Evolutionary conservation across 148 eudicot genomes (phyloP).

Genomic region (Persicaria tinctoria): DNA sequence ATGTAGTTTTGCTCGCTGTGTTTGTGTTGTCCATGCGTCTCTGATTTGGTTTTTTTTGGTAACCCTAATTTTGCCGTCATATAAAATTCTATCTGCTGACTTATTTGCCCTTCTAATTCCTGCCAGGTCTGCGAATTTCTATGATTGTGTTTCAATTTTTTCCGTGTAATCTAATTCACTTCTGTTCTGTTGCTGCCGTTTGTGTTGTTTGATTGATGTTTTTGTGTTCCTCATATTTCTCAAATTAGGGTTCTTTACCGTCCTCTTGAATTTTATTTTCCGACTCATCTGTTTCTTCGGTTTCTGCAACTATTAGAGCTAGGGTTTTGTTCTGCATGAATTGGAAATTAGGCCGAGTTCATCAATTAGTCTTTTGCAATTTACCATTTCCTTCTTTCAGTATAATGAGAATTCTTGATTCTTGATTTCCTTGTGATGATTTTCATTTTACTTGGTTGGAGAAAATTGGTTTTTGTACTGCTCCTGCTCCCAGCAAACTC

Average conservation of each 20-base stretch:
- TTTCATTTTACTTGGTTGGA: neutral
- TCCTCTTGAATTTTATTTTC: neutral
- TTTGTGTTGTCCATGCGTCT: no score
- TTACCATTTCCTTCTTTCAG: neutral
- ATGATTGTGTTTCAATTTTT: no score
- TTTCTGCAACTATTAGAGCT: neutral
- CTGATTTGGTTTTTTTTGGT: no score
- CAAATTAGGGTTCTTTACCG: neutral
- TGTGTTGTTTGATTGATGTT: neutral
- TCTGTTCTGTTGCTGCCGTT: neutral
- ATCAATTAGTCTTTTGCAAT: neutral
- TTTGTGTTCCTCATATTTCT: neutral
- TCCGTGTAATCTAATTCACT: neutral
- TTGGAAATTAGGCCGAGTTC: neutral
- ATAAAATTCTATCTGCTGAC: no score
- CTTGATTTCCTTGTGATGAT: no score
- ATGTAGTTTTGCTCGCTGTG: no score
- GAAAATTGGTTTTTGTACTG: neutral
- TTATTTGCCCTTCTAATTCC: no score
- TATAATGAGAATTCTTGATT: no score
- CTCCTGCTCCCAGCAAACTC: neutral
- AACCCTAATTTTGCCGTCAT: no score
- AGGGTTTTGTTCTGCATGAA: neutral
- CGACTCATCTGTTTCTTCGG: neutral
- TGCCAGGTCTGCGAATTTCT: neutral